phyloP scores from a whole-genome alignment of 805 yeast genomes.

The Lipomyces sp. region DNA sequence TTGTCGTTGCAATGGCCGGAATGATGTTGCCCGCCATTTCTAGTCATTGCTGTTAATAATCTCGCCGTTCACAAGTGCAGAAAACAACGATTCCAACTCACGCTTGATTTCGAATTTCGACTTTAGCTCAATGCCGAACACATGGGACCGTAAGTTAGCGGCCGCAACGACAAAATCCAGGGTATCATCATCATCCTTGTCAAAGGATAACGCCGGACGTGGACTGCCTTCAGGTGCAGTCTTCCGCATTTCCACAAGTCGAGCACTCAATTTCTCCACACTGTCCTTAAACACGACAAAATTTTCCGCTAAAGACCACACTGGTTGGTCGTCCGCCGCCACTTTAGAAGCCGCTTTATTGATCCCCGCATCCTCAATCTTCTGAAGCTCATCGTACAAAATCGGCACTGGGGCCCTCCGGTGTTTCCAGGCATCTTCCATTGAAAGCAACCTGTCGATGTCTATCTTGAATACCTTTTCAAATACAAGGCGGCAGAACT shows the following conservation, averaged over 20 bases:
- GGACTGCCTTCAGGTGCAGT: neutral
- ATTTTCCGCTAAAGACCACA: slow-evolving; percentile 70
- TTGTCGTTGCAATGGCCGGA: slow-evolving; percentile 98
- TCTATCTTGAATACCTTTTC: slow-evolving; percentile 69
- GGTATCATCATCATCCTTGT: slow-evolving; percentile 94
- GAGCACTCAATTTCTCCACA: slow-evolving; percentile 54
- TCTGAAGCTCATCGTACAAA: slow-evolving; percentile 39
- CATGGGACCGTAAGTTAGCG: slow-evolving; percentile 72
- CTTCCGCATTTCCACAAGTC: slow-evolving; percentile 47
- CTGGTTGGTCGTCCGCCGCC: slow-evolving; percentile 48
- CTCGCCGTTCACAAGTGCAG: neutral
- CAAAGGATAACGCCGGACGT: slow-evolving; percentile 55
- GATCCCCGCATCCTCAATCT: slow-evolving; percentile 19
- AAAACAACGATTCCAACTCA: neutral
- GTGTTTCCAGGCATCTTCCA: slow-evolving; percentile 79
- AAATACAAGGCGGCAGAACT: slow-evolving; percentile 44
- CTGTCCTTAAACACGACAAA: slow-evolving; percentile 61
- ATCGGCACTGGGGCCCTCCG: slow-evolving; percentile 73
- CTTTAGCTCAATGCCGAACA: slow-evolving; percentile 71
- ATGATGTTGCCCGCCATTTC: slow-evolving; percentile 94
- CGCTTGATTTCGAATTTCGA: slow-evolving; percentile 85
- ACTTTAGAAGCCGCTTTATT: slow-evolving; percentile 38
- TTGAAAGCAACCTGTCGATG: slow-evolving; percentile 69
- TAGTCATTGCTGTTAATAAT: neutral
- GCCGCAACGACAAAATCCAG: slow-evolving; percentile 85